Base-by-base conservation (phyloP, 208 protist genomes). In the Vickermania spadyakhi region DNA sequence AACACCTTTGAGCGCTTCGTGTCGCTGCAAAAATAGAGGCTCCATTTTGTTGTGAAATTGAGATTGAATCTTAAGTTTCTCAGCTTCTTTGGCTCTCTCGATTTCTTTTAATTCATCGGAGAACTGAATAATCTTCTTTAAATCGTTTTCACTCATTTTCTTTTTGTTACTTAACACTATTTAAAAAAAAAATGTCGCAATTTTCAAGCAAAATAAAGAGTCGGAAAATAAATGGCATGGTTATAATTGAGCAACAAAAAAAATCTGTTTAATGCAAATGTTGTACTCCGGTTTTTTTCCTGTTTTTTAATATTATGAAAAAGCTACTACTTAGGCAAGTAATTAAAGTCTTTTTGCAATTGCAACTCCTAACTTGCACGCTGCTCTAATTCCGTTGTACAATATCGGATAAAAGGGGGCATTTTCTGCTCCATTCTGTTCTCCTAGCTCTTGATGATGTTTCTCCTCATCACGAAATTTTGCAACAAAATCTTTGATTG, bases 401-500 rank as follows among this genome's bases (percentile, higher is more conserved):
- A 94, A 69, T 13, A 94, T 58, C 21, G 84, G 82, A 56, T 89
- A 91, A 0, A 65, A 72, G 23, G 81, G 79, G 23, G 84, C 83
- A 3, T 90, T 56, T 5, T 62, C 76, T 41, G 82, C 84, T 7
- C 87, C 87, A 68, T 91, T 89, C 31, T 77, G 58, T 50, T 89
- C 83, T 1, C 87, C 87, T 41, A 94, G 69, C 23, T 91, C 79
- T 28, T 91, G 87, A 52, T 94, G 87, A 54, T 89, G 84, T 58
- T 85, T 77, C 59, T 94, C 87, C 52, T 94, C 87, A 63, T 94
- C 81, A 42, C 87, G 73, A 51, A 94, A 88, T 52, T 83, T 84
- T 5, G 73, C 77, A 42, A 94, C 74, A 49, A 80, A 79, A 45
- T 86, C 71, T 49, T 91, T 93, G 0, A 88, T 69, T 28, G 84